Evolutionary conservation across 2,329 filamentous ascomycete species (phyloP).

Genomic region (Pestalotiopsis sp.): DNA sequence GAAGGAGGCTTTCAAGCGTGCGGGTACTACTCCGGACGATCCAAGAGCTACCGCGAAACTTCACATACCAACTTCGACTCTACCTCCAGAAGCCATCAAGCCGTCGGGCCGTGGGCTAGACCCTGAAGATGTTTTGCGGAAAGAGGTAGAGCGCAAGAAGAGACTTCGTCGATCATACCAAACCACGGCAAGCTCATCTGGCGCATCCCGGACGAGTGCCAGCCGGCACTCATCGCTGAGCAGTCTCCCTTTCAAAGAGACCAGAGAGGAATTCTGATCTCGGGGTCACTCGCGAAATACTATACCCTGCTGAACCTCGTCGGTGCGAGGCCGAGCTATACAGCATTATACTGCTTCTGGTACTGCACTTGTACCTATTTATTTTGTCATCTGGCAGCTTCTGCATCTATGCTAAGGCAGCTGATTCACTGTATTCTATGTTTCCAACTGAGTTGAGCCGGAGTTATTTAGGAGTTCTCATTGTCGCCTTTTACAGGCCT

Average conservation of each 20-base stretch:
- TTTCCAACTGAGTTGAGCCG: not conserved
- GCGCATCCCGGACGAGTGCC: slow-evolving; percentile 22
- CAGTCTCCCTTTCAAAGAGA: slow-evolving; percentile 18
- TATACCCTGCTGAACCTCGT: not conserved
- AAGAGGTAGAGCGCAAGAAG: slow-evolving; percentile 31
- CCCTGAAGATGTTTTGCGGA: slow-evolving; percentile 46
- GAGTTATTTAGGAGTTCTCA: not conserved
- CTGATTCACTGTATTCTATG: not conserved
- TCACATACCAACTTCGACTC: slow-evolving; percentile 45
- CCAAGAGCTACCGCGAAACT: slow-evolving; percentile 47
- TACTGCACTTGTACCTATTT: not conserved
- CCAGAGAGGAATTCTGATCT: slow-evolving; percentile 14
- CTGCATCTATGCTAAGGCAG: not conserved
- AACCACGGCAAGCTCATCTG: slow-evolving; percentile 10
- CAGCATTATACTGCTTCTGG: not conserved
- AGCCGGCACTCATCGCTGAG: slow-evolving; percentile 28
- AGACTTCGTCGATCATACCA: slow-evolving; percentile 4
- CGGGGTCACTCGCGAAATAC: not conserved
- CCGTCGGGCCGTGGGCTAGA: slow-evolving; percentile 44
- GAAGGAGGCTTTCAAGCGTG: slow-evolving; percentile 42
- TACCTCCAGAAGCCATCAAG: slow-evolving; percentile 48
- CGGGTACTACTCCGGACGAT: slow-evolving; percentile 46
- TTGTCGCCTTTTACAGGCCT: not conserved
- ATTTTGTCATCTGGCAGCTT: not conserved
- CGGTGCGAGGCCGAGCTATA: not conserved